These are phyloP conservation scores for Eragrostis curvula DNA, from an alignment of 176 grass and related monocot species.

Conservation along the genomic window DNA sequence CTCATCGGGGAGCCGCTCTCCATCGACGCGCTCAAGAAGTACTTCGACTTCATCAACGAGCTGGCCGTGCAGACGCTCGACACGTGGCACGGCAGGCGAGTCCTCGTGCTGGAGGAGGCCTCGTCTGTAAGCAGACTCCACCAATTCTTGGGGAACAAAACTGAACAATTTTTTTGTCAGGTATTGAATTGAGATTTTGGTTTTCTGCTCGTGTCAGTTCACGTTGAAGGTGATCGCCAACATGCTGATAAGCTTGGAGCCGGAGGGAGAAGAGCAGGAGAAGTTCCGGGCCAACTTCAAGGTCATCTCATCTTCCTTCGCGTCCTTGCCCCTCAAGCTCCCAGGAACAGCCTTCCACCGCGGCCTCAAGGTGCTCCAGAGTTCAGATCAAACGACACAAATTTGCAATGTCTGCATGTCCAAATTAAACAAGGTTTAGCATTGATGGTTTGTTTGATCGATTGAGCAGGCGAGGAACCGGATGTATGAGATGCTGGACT, in stretches of 20 bases:
- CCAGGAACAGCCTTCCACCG: slow-evolving; percentile 67
- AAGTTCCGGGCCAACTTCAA: slow-evolving; percentile 76
- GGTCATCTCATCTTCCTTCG: slow-evolving; percentile 70
- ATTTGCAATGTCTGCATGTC: background rate
- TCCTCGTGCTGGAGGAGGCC: slow-evolving; percentile 66
- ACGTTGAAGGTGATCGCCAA: slow-evolving; percentile 78
- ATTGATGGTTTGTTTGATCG: background rate
- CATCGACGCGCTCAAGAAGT: slow-evolving; percentile 62
- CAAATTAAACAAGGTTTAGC: background rate
- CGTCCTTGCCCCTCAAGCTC: slow-evolving; percentile 62
- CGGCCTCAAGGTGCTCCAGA: slow-evolving; percentile 53
- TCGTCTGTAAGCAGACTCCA: slow-evolving; percentile 37
- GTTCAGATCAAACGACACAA: background rate
- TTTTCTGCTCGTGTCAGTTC: slow-evolving; percentile 38
- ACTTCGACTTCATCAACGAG: slow-evolving; percentile 55
- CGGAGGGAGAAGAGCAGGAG: slow-evolving; percentile 61
- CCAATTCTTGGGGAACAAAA: background rate
- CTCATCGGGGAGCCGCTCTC: slow-evolving; percentile 74
- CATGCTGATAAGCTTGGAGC: slow-evolving; percentile 74
- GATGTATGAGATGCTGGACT: slow-evolving; percentile 77
- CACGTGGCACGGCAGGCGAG: slow-evolving; percentile 49
- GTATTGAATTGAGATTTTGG: background rate
- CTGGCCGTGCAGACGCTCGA: slow-evolving; percentile 56
- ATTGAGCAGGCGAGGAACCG: slow-evolving; percentile 49
- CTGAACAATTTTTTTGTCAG: background rate